A percentile compares a stretch with the other conserved stretches of the same genome.
Evolutionary conservation across 441 rosid genomes (phyloP).

Genomic region (Erodium moschatum): DNA sequence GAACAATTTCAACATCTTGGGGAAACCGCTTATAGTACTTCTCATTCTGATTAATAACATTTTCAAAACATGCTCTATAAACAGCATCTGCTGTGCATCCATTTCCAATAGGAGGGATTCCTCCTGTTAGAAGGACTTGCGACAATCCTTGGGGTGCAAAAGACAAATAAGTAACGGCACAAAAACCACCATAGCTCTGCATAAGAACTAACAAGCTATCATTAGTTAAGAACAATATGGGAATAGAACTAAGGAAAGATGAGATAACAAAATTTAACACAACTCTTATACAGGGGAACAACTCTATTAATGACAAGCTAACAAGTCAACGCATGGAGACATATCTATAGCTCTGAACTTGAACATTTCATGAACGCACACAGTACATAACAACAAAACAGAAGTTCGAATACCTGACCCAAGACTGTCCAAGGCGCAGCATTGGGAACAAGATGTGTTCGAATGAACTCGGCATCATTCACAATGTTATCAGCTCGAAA

Average conservation of each 20-base stretch:
- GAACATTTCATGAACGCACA: slow-evolving; percentile 9
- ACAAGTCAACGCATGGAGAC: background rate
- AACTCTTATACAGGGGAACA: too few relatives aligned
- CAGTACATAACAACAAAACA: slow-evolving; percentile 9
- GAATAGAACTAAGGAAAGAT: background rate
- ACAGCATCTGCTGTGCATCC: slow-evolving; percentile 66
- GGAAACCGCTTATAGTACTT: slow-evolving; percentile 90
- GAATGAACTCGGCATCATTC: slow-evolving; percentile 78
- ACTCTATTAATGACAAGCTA: background rate
- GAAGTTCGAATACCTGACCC: slow-evolving; percentile 60
- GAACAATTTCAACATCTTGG: slow-evolving; percentile 56
- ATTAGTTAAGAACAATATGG: background rate
- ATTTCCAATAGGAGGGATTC: slow-evolving; percentile 68
- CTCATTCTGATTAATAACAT: slow-evolving; percentile 56
- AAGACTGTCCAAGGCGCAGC: slow-evolving; percentile 74
- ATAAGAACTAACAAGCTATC: slow-evolving; percentile 16
- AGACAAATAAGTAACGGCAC: slow-evolving; percentile 81
- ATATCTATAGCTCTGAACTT: background rate
- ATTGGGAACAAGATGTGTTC: slow-evolving; percentile 63
- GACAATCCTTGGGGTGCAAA: slow-evolving; percentile 83
- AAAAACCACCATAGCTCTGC: slow-evolving; percentile 92
- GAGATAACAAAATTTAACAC: background rate
- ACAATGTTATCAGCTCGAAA: slow-evolving; percentile 81
- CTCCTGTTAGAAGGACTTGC: slow-evolving; percentile 89
- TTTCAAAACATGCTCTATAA: slow-evolving; percentile 49